Evolutionary conservation across 2,329 filamentous ascomycete species (phyloP).

Genomic region (Ophiognomonia clavigignenti-juglandacearum): DNA sequence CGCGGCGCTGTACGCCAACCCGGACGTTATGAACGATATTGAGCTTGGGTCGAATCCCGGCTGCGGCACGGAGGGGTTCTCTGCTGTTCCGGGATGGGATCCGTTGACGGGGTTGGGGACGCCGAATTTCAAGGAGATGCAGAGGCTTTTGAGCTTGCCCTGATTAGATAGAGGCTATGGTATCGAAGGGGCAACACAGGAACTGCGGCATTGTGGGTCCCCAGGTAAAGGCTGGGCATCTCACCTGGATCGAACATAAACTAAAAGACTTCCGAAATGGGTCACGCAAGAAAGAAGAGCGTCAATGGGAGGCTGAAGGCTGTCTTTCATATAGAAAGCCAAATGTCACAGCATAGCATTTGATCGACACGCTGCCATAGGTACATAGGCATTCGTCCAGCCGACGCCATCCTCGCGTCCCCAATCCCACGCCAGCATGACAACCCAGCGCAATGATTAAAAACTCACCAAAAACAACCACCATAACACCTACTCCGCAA

Average conservation of each 20-base stretch:
- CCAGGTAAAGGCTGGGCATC: too few relatives aligned
- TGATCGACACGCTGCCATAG: too few relatives aligned
- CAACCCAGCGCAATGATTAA: too few relatives aligned
- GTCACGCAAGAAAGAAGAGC: too few relatives aligned
- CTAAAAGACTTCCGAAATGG: too few relatives aligned
- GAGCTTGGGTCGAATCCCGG: background rate
- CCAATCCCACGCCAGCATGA: too few relatives aligned
- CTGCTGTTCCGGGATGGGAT: conserved; percentile 5
- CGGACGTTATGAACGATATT: conserved; percentile 12
- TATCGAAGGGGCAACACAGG: background rate
- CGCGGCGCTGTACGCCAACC: conserved; percentile 24
- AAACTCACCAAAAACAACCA: background rate
- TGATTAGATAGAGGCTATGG: background rate
- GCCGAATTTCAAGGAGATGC: background rate
- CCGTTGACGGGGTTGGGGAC: conserved; percentile 6
- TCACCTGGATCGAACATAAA: too few relatives aligned
- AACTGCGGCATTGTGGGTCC: background rate
- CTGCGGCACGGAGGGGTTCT: conserved; percentile 3
- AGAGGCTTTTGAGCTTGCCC: conserved; percentile 3
- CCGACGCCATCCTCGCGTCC: too few relatives aligned
- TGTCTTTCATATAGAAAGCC: too few relatives aligned
- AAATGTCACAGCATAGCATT: too few relatives aligned
- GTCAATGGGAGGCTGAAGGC: too few relatives aligned
- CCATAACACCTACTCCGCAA: conserved; percentile 22
- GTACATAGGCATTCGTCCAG: too few relatives aligned